These are phyloP conservation scores for Dovyalis caffra DNA, from an alignment of 345 rosid genomes.

Conservation along the genomic window DNA sequence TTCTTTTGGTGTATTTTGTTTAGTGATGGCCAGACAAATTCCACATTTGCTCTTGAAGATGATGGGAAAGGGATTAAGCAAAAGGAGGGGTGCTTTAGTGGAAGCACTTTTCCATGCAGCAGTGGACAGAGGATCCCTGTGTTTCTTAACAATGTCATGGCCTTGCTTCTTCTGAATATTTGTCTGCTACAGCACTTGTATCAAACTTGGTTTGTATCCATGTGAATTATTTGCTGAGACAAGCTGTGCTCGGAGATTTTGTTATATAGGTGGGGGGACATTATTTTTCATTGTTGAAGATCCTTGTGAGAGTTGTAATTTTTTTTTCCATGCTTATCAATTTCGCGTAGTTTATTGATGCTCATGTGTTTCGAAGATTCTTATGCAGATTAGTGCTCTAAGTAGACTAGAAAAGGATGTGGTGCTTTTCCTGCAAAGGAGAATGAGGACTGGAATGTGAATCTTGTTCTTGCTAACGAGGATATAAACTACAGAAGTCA, in stretches of 20 bases:
- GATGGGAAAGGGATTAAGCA: slow-evolving; percentile 76
- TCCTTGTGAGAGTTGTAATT: neutral
- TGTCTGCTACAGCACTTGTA: slow-evolving; percentile 13
- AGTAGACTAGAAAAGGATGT: neutral
- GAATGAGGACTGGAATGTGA: neutral
- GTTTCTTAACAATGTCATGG: slow-evolving; percentile 20
- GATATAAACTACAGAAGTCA: neutral
- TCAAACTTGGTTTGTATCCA: slow-evolving; percentile 1
- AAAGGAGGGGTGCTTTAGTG: slow-evolving; percentile 75
- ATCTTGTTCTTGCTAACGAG: neutral
- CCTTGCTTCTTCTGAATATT: slow-evolving; percentile 16
- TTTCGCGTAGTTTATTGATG: neutral
- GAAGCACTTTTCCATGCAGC: slow-evolving; percentile 65
- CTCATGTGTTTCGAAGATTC: neutral
- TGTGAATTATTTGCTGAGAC: slow-evolving; percentile 3
- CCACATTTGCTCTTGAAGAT: slow-evolving; percentile 76
- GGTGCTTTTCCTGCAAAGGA: neutral
- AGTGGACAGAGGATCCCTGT: slow-evolving; percentile 30
- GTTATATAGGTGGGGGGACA: neutral
- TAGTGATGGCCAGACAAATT: slow-evolving; percentile 53
- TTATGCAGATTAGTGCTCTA: neutral
- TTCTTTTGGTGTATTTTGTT: slow-evolving; percentile 75
- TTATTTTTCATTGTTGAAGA: neutral
- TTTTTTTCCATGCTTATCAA: neutral
- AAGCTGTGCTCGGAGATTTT: slow-evolving; percentile 5